Evolutionary conservation across 257 asterid genomes (phyloP).

Genomic region (Buddleja alternifolia): DNA sequence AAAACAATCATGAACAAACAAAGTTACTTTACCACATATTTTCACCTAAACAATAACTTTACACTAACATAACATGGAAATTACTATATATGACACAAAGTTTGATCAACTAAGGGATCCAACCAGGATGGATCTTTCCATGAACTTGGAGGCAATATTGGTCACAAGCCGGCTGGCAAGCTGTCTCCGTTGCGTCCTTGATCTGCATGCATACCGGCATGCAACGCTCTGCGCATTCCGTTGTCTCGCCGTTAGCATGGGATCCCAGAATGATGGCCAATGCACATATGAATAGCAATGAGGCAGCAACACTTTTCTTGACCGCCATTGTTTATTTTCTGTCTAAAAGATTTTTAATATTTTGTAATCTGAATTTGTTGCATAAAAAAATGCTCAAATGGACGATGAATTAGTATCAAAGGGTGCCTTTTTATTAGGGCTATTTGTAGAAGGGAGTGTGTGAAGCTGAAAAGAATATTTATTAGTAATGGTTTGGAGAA

Average conservation of each 20-base stretch:
- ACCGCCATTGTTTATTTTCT: neutral
- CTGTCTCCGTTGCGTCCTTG: constrained; percentile 4
- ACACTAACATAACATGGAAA: too few relatives aligned
- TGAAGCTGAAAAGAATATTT: neutral
- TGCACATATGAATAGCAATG: constrained; percentile 17
- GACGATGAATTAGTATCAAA: neutral
- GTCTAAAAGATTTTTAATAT: neutral
- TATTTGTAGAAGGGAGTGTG: neutral
- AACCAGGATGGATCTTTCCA: constrained; percentile 26
- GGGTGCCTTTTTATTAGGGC: neutral
- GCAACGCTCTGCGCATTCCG: constrained; percentile 16
- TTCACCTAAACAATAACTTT: neutral
- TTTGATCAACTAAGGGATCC: neutral
- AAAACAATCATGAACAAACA: too few relatives aligned
- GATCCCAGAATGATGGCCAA: constrained; percentile 20
- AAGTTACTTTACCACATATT: too few relatives aligned
- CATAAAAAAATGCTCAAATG: neutral
- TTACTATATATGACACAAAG: neutral
- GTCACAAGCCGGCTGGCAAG: constrained; percentile 29
- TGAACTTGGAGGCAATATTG: constrained; percentile 34
- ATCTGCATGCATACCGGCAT: constrained; percentile 32
- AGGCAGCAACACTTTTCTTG: neutral
- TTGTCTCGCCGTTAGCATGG: neutral
- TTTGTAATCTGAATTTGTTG: neutral
- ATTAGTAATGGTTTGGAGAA: constrained; percentile 5